These are phyloP conservation scores for Aureobasidium sp. DNA, from an alignment of 2,329 filamentous ascomycete genomes.

Conservation along the genomic window DNA sequence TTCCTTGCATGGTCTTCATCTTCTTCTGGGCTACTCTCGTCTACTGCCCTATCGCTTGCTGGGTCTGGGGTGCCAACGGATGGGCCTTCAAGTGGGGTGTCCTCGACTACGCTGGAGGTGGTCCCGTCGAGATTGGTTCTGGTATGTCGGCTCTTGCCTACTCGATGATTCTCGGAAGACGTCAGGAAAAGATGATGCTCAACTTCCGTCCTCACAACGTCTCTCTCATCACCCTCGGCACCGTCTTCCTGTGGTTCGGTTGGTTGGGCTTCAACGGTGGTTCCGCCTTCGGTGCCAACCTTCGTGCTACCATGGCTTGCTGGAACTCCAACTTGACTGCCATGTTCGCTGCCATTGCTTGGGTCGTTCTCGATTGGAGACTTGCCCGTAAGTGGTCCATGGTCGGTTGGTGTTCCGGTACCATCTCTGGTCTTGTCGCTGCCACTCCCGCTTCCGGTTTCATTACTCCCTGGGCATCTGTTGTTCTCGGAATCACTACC, in stretches of 20 bases:
- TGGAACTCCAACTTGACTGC: conserved; percentile 96
- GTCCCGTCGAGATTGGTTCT: conserved; percentile 93
- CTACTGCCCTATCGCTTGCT: conserved; percentile 94
- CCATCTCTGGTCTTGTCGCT: conserved; percentile 77
- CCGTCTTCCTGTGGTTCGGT: conserved; percentile 93
- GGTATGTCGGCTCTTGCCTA: conserved; percentile 91
- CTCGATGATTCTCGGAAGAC: conserved; percentile 87
- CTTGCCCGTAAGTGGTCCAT: conserved; percentile 92
- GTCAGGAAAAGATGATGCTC: conserved; percentile 99
- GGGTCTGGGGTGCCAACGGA: conserved; percentile 92
- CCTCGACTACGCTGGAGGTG: conserved; percentile 91
- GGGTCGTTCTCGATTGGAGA: conserved; percentile 93
- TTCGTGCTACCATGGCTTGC: conserved; percentile 90
- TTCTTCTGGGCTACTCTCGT: conserved; percentile 97
- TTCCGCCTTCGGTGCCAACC: conserved; percentile 51
- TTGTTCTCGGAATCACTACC: conserved; percentile 51
- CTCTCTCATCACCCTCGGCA: conserved; percentile 90
- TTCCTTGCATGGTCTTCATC: conserved; percentile 89
- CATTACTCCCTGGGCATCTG: conserved; percentile 58
- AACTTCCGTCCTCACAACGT: conserved; percentile 99
- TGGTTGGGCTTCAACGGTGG: conserved; percentile 99
- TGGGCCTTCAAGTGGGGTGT: conserved; percentile 90
- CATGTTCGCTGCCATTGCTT: conserved; percentile 84
- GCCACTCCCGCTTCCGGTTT: conserved; percentile 79
- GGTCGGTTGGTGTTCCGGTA: conserved; percentile 86